A percentile compares a stretch with the other conserved stretches of the same genome.
phyloP scores from a whole-genome alignment of 129 eudicot species.

The Helichrysum umbraculigerum region DNA sequence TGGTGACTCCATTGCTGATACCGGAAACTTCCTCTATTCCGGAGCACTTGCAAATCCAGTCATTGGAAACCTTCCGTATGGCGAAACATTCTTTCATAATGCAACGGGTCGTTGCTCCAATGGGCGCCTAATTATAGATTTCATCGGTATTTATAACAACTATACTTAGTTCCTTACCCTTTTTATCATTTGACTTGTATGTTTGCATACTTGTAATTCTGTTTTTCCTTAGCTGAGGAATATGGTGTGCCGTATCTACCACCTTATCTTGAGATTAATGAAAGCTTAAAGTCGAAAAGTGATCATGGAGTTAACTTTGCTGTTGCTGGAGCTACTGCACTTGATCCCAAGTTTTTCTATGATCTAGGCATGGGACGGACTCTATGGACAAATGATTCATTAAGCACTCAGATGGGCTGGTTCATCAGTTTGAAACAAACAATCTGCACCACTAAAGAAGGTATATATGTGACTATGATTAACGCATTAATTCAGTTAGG shows the following conservation, averaged over 20 bases:
- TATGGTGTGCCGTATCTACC: constrained; percentile 63
- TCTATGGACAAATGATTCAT: constrained; percentile 66
- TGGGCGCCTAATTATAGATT: constrained; percentile 75
- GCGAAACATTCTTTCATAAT: constrained; percentile 54
- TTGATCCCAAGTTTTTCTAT: constrained; percentile 55
- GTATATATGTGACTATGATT: constrained; percentile 26
- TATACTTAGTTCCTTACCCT: not conserved
- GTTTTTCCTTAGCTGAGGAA: constrained; percentile 48
- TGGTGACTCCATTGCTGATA: constrained; percentile 82
- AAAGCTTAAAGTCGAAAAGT: constrained; percentile 32
- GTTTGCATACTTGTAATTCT: not conserved
- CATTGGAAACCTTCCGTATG: constrained; percentile 65
- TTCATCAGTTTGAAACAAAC: constrained; percentile 56
- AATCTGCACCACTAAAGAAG: constrained; percentile 58
- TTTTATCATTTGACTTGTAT: not conserved
- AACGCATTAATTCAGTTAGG: not conserved
- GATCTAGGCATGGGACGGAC: constrained; percentile 43
- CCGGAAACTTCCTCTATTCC: constrained; percentile 64
- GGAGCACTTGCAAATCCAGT: constrained; percentile 65
- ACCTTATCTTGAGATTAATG: constrained; percentile 47
- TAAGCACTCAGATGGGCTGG: constrained; percentile 68
- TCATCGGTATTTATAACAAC: constrained; percentile 48
- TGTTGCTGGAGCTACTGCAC: constrained; percentile 80
- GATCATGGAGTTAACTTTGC: constrained; percentile 77
- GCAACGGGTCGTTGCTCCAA: constrained; percentile 86